phyloP scores from a whole-genome alignment of 75 land plant species.

The Sequoiadendron giganteum region DNA sequence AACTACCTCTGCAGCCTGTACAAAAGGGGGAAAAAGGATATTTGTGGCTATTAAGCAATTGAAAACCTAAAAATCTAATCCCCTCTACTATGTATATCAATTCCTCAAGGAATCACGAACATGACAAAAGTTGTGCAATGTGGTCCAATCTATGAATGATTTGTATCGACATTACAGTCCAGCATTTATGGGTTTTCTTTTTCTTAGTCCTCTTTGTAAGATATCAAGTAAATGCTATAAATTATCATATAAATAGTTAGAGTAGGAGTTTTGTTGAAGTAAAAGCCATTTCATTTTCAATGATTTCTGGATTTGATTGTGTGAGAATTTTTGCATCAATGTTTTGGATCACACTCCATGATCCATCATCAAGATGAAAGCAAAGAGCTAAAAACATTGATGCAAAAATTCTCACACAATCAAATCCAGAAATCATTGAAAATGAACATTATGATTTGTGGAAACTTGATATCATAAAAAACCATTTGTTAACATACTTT shows the following conservation, averaged over 20 bases:
- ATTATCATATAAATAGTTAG: not conserved
- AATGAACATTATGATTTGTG: too few species aligned
- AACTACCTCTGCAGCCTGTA: conserved; percentile 40
- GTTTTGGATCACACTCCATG: too few species aligned
- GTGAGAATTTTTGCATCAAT: too few species aligned
- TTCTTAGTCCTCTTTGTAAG: not conserved
- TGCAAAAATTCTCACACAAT: too few species aligned
- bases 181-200: not conserved
- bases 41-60: not conserved
- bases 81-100: not conserved
- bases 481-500: not conserved
- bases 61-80: not conserved
- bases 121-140: not conserved
- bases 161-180: not conserved
- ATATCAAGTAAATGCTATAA: not conserved
- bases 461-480: too few species aligned
- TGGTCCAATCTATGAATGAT: not conserved
- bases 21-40: not conserved
- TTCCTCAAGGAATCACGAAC: not conserved
- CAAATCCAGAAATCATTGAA: too few species aligned
- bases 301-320: too few species aligned
- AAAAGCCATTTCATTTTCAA: too few species aligned
- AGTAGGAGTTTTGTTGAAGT: not conserved
- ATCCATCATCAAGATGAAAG: too few species aligned
- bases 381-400: too few species aligned